Conservation (phyloP, 176 grass and related monocot species). For the Avena atlantica region DNA sequence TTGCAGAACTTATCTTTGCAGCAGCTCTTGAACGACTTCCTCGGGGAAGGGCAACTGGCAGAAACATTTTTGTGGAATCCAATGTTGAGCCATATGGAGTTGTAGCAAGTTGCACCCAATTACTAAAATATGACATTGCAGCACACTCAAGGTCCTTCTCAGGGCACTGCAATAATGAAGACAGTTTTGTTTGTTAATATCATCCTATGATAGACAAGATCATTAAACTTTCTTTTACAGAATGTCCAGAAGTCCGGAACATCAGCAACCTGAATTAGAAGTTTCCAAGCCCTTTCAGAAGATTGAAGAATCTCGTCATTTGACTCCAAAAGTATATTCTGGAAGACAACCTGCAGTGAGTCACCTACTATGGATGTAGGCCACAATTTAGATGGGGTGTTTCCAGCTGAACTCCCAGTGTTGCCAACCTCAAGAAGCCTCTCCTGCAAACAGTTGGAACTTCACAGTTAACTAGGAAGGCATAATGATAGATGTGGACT, state of each 20-base stretch:
- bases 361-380: conserved; percentile 84
- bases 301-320: conserved; percentile 94
- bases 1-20: conserved; percentile 88
- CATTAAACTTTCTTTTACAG: conserved; percentile 34
- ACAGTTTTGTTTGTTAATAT: conserved; percentile 46
- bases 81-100: conserved; percentile 84
- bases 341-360: conserved; percentile 90
- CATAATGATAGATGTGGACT: conserved; percentile 16
- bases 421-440: conserved; percentile 92
- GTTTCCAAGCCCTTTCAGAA: conserved; percentile 95
- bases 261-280: conserved; percentile 88
- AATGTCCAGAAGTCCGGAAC: conserved; percentile 41
- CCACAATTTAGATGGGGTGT: conserved; percentile 69
- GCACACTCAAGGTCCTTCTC: conserved; percentile 83
- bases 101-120: conserved; percentile 88
- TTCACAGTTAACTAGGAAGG: conserved; percentile 40
- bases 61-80: conserved; percentile 90
- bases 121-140: conserved; percentile 72
- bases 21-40: conserved; percentile 91
- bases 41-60: conserved; percentile 93
- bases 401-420: conserved; percentile 60
- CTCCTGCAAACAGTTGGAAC: conserved; percentile 65
- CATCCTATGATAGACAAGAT: conserved; percentile 20
- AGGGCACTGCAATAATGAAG: conserved; percentile 69
- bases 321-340: conserved; percentile 96